A percentile compares a stretch with the other conserved stretches of the same genome.
Conservation (phyloP, 768 basidiomycete species). For the Sutorius australiensis region DNA sequence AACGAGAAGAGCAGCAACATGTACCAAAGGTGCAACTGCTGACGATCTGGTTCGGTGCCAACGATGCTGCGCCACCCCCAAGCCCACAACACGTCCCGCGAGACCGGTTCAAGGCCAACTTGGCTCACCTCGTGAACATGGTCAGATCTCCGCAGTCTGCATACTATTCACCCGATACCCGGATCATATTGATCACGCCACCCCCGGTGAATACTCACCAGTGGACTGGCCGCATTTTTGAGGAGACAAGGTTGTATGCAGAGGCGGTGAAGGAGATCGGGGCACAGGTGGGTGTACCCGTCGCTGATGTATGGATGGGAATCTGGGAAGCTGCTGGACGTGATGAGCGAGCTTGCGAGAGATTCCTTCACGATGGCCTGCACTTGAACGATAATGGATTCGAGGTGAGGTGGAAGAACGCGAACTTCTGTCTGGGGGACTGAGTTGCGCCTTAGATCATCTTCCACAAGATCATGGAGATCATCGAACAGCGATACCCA, state of each 20-base stretch:
- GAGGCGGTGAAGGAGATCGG: conserved; percentile 65
- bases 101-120: conserved; percentile 57
- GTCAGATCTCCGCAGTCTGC: conserved; percentile 59
- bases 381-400: conserved; percentile 79
- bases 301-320: conserved; percentile 71
- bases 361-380: conserved; percentile 69
- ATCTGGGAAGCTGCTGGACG: conserved; percentile 74
- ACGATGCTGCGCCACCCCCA: conserved; percentile 70
- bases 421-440: background rate
- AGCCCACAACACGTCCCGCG: conserved; percentile 77
- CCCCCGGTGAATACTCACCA: conserved; percentile 74
- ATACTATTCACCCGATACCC: conserved; percentile 67
- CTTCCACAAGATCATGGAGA: conserved; percentile 56
- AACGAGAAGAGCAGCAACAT: conserved; percentile 41
- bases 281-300: conserved; percentile 47
- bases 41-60: conserved; percentile 87
- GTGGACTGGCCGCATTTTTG: conserved; percentile 54
- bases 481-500: conserved; percentile 56
- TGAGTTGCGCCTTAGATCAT: conserved; percentile 46
- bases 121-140: conserved; percentile 57
- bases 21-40: conserved; percentile 67
- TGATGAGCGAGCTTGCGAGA: conserved; percentile 48
- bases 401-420: conserved; percentile 42
- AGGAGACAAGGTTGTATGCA: conserved; percentile 63
- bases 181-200: conserved; percentile 78